These are phyloP conservation scores for Talaromyces ruber DNA, from an alignment of 495 filamentous ascomycete species.

Conservation along the genomic window DNA sequence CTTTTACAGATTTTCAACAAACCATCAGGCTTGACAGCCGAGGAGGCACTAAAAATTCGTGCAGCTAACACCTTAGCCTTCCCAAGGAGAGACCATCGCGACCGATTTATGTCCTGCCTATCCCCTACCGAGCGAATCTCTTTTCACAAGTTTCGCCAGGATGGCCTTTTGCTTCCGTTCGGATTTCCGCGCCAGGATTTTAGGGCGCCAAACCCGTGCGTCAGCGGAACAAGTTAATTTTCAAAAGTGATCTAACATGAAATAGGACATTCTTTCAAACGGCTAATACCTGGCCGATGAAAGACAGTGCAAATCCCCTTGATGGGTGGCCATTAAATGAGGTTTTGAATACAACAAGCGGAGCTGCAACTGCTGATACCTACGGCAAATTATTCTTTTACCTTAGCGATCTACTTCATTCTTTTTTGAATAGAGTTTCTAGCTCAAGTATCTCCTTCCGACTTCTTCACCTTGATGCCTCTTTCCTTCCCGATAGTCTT, in stretches of 20 bases:
- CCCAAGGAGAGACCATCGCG: conserved; percentile 15
- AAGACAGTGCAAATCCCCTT: conserved; percentile 10
- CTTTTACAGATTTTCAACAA: not conserved
- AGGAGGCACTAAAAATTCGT: conserved; percentile 13
- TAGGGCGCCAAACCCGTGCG: conserved; percentile 20
- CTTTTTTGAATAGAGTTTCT: conserved; percentile 6
- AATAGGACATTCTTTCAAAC: not conserved
- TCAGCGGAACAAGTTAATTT: not conserved
- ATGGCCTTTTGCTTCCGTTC: conserved; percentile 28
- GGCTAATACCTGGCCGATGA: conserved; percentile 8
- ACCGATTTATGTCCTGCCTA: conserved; percentile 6
- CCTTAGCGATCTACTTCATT: conserved; percentile 9
- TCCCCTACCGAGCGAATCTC: conserved; percentile 14
- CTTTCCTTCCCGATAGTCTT: conserved; percentile 6
- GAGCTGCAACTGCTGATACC: conserved; percentile 13
- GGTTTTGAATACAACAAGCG: conserved; percentile 10
- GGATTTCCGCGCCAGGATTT: conserved; percentile 18
- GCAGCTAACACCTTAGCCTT: conserved; percentile 12
- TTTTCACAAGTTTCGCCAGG: conserved; percentile 16
- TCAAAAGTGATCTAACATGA: not conserved
- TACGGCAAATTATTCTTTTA: conserved; percentile 24
- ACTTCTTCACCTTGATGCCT: not conserved
- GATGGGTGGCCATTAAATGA: conserved; percentile 17
- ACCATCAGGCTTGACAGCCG: not conserved
- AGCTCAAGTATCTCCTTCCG: not conserved